Evolutionary conservation across 2,329 filamentous ascomycete species (phyloP), one percentile per base, ranked within the genome.

Genomic region (Trichophyton mentagrophytes): DNA sequence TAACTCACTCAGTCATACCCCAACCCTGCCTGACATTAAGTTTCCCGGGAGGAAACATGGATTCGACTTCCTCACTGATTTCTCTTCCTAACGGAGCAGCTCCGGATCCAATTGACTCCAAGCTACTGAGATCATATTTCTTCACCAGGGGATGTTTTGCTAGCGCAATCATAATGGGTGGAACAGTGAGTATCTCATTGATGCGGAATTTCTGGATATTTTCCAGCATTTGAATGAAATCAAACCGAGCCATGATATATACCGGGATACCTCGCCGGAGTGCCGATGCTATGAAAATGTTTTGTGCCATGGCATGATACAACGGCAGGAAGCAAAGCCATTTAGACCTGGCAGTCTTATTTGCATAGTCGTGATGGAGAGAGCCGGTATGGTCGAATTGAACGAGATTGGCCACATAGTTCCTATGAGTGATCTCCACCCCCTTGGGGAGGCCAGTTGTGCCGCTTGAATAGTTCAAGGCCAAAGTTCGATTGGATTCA

Each of bases 391-490:
- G 74, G n/a, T 80, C 76, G 15, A 83, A 81, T 62, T 87, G 84
- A 13, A 76, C 67, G 65, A 83, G 81, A 69, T 92, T 92, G 64
- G 88, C 80, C 49, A 90, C 81, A 67, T 89, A 88, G 66, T 89
- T 87, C 62, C 78, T 77, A 72, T 95, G 89, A n/a, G 85, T 84
- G 65, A 93, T 87, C 73, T 88, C 84, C 13, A 93, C 89, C 9
- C 90, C 90, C 71, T 95, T 95, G 8, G 89, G 88, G 3, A 90
- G 79, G 5, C 90, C 89, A 0, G 90, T 95, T 0, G 87, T 91
- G 9, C 89, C 76, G 57, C 70, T 73, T 65, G 84, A 88, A 73
- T 92, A 95, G 72, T 95, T 93, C 64, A 95, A 80, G 25, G 83
- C 85, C 65, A 86, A 83, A 0, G 82, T 82, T 3, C 79, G 78